These are phyloP conservation scores for Tricholoma bakamatsutake DNA, from an alignment of 768 basidiomycete genomes.

Conservation along the genomic window DNA sequence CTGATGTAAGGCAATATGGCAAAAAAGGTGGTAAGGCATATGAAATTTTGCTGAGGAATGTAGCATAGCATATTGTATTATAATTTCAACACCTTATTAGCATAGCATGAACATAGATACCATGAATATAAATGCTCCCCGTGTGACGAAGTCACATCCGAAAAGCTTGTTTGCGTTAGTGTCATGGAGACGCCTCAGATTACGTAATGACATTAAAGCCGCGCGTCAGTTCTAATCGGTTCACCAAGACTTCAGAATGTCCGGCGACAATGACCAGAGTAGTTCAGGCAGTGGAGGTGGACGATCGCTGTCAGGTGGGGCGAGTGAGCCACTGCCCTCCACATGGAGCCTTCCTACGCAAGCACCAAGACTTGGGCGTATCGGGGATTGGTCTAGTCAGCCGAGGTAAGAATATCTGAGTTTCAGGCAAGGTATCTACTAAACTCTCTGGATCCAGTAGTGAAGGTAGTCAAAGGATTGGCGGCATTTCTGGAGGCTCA, in stretches of 20 bases:
- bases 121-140: no score
- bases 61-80: no score
- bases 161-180: not conserved
- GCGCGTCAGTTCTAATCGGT: not conserved
- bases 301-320: constrained; percentile 42
- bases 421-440: constrained; percentile 1
- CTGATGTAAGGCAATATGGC: no score
- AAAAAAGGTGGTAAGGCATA: no score
- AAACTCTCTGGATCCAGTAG: constrained; percentile 1
- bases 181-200: not conserved
- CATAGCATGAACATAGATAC: no score
- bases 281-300: constrained; percentile 28
- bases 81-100: no score
- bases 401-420: constrained; percentile 14
- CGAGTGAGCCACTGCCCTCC: constrained; percentile 42
- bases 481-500: constrained; percentile 20
- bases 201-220: not conserved
- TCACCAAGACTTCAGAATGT: constrained; percentile 24
- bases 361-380: constrained; percentile 41
- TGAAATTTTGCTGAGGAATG: no score
- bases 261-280: constrained; percentile 25
- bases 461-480: constrained; percentile 21
- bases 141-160: no score
- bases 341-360: constrained; percentile 36
- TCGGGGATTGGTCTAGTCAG: constrained; percentile 42